A percentile compares a stretch with the other conserved stretches of the same genome.
Evolutionary conservation across 768 basidiomycete species (phyloP).

Genomic region (Psilocybe tampanensis): DNA sequence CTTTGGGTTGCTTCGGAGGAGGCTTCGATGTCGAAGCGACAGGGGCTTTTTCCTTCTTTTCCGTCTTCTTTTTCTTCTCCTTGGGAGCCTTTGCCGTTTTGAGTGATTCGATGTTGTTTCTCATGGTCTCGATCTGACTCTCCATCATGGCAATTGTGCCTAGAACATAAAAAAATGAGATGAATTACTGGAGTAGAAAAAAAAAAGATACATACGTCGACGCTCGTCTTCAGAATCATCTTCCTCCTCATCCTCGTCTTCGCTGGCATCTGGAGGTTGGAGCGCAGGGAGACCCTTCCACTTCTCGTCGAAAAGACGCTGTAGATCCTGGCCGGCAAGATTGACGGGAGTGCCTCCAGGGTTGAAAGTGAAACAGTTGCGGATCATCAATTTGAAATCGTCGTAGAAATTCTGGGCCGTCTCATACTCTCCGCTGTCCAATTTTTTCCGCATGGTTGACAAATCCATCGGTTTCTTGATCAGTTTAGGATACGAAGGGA

Average conservation of each 20-base stretch:
- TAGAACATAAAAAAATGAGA: constrained; percentile 12
- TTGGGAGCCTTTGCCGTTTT: constrained; percentile 57
- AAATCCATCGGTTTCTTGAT: constrained; percentile 97
- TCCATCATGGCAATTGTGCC: constrained; percentile 80
- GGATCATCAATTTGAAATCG: constrained; percentile 94
- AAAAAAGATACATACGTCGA: constrained; percentile 45
- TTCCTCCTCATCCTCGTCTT: constrained; percentile 67
- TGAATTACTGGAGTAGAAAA: too few species aligned
- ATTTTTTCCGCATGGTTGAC: constrained; percentile 82
- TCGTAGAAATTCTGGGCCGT: constrained; percentile 82
- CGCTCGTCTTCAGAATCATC: constrained; percentile 71
- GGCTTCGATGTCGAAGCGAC: constrained; percentile 69
- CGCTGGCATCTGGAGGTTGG: constrained; percentile 56
- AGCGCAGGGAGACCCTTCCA: constrained; percentile 79
- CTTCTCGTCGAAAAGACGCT: constrained; percentile 89
- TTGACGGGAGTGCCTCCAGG: constrained; percentile 87
- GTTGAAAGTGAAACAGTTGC: constrained; percentile 93
- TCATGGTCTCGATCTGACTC: constrained; percentile 78
- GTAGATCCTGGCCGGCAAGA: constrained; percentile 82
- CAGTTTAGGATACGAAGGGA: constrained; percentile 85
- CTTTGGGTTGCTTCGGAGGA: constrained; percentile 50
- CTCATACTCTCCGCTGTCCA: constrained; percentile 76
- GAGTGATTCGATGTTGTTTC: constrained; percentile 64
- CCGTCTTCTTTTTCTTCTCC: constrained; percentile 71
- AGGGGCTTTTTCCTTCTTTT: constrained; percentile 58